Conservation (phyloP, 2,329 filamentous ascomycete genomes). For the Neofusicoccum ribis region DNA sequence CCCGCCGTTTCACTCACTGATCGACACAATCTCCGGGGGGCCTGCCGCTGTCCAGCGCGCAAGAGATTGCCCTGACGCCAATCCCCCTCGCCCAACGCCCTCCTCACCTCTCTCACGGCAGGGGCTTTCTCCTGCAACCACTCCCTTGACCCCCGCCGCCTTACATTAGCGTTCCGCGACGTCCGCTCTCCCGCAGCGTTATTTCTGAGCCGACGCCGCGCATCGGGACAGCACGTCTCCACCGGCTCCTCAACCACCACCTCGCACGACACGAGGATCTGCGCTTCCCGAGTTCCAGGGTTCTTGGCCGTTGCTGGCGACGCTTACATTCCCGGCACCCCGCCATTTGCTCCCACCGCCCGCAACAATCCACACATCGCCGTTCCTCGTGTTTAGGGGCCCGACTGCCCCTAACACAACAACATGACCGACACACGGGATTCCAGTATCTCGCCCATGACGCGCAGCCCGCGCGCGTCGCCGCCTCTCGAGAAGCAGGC, state of each 20-base stretch:
- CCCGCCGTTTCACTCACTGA: conserved; percentile 9
- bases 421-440: conserved; percentile 33
- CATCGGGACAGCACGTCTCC: neutral
- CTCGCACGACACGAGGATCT: conserved; percentile 14
- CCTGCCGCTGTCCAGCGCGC: conserved; percentile 13
- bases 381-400: neutral
- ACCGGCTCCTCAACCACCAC: neutral
- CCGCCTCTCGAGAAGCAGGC: conserved; percentile 24
- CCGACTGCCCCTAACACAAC: conserved; percentile 1
- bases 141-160: neutral
- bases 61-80: conserved; percentile 13
- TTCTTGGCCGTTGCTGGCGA: neutral
- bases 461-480: conserved; percentile 26
- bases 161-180: neutral
- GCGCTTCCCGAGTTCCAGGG: neutral
- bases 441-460: conserved; percentile 30
- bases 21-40: conserved; percentile 14
- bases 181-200: neutral
- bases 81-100: conserved; percentile 5
- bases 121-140: conserved; percentile 11
- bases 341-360: neutral
- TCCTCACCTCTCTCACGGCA: conserved; percentile 9
- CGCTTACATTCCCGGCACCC: neutral
- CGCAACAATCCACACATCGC: neutral
- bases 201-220: neutral